A percentile compares a stretch with the other conserved stretches of the same genome.
These are phyloP conservation scores for Eucalyptus tenuipes DNA, from an alignment of 345 rosid genomes.

Conservation along the genomic window DNA sequence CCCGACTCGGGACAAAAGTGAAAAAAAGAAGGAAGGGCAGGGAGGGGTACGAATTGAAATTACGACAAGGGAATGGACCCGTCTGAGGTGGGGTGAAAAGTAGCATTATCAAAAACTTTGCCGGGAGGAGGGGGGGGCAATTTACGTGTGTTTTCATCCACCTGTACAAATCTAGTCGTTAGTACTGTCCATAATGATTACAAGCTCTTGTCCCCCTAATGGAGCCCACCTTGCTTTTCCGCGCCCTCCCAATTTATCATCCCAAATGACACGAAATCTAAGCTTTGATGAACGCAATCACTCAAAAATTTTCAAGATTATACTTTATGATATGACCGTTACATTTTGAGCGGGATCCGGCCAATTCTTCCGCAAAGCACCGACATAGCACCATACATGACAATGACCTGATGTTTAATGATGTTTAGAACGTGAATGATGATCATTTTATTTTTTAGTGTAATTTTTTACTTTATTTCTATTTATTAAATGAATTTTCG, in stretches of 20 bases:
- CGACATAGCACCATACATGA: background rate
- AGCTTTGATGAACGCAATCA: background rate
- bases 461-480: no score
- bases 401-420: background rate
- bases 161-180: background rate
- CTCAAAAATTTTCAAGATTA: background rate
- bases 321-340: background rate
- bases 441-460: no score
- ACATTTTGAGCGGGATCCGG: background rate
- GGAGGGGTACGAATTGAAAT: background rate
- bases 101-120: background rate
- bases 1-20: background rate
- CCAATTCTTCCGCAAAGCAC: background rate
- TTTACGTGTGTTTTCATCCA: background rate
- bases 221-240: background rate
- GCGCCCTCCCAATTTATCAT: background rate
- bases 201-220: background rate
- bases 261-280: background rate
- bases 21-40: background rate
- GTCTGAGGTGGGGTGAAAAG: background rate
- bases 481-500: rapidly evolving
- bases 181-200: background rate
- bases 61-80: background rate
- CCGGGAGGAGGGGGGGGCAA: background rate
- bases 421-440: no score